phyloP scores from a whole-genome alignment of 1,284 basidiomycete genomes.

The Meira nashicola region DNA sequence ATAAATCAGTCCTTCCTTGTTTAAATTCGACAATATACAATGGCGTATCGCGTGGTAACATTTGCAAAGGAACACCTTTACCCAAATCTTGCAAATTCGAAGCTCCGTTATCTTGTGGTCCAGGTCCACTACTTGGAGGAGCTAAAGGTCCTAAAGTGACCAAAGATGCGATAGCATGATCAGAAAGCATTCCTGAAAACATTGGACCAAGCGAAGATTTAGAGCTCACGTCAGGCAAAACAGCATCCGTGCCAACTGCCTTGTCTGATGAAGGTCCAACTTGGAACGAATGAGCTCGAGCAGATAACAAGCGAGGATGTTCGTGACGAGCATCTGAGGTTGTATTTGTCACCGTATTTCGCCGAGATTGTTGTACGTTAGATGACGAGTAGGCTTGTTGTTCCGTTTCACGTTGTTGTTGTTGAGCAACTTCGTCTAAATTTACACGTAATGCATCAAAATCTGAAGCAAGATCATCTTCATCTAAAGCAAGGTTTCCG shows the following conservation, averaged over 20 bases:
- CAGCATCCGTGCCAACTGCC: neutral
- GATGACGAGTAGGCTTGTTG: constrained; percentile 14
- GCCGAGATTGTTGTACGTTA: constrained; percentile 12
- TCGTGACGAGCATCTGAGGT: neutral
- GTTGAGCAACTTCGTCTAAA: constrained; percentile 13
- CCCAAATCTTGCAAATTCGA: constrained; percentile 64
- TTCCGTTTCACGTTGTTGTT: constrained; percentile 6
- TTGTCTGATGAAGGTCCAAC: neutral
- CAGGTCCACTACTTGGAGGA: constrained; percentile 21
- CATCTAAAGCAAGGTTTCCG: constrained; percentile 31
- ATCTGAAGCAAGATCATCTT: constrained; percentile 36
- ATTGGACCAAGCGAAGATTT: neutral
- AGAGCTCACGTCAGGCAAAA: neutral
- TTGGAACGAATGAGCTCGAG: neutral
- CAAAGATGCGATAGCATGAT: constrained; percentile 27
- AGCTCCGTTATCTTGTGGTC: neutral
- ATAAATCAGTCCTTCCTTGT: constrained; percentile 87
- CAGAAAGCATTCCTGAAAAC: constrained; percentile 8
- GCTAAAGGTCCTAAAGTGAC: constrained; percentile 33
- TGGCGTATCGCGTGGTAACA: constrained; percentile 76
- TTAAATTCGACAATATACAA: constrained; percentile 97
- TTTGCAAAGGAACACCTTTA: constrained; percentile 77
- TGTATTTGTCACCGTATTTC: constrained; percentile 10
- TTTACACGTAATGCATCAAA: constrained; percentile 20
- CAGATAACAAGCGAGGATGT: constrained; percentile 1